Evolutionary conservation across 2,329 filamentous ascomycete species (phyloP), one percentile per base, ranked within the genome.

Genomic region (Aspergillus quadrilineatus): DNA sequence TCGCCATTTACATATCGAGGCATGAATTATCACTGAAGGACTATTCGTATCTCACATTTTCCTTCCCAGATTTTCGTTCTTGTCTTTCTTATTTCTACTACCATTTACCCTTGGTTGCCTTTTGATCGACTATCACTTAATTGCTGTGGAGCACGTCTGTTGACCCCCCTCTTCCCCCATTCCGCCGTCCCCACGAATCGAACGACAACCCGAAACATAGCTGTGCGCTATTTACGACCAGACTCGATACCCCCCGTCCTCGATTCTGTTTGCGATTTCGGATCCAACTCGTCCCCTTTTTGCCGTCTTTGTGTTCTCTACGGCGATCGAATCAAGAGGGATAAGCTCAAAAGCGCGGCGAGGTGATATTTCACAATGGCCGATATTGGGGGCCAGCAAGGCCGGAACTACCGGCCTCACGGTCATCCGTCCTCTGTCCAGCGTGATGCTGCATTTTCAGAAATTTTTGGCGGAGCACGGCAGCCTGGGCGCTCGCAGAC

Each of bases 401-500:
- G 83, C 66, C 80, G 85, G 72, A 80, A 82, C 68, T 81, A 85
- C 74, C 77, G 82, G 71, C 73, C 79, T 60, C 80, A 84, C 71
- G 81, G 79, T 59, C 78, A 80, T 69, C 73, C 81, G 51, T 77
- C 81, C 41, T 77, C 80, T 59, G 75, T 75, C 69, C 90, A 94
- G 77, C 89, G 94, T 77, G 92, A 99, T 84, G 90, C 91, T 65
- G 94, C 93, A 63, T 99, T 95, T 75, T 91, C 89, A 64, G 93
- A 93, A 77, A 97, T 97, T 71, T 99, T 97, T 73, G 94, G 93
- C 65, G 87, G 86, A 63, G 84, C 90, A 63, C 92, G 90, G 62
- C 91, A 91, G 46, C 85, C 90, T 45, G 93, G 93, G 57, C 88
- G 94, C 73, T 95, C 92, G 56, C 92, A 97, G 70, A 97, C 93